These are phyloP conservation scores for Coemansia sp. DNA, from an alignment of 192 early-diverging fungal species.

Conservation along the genomic window DNA sequence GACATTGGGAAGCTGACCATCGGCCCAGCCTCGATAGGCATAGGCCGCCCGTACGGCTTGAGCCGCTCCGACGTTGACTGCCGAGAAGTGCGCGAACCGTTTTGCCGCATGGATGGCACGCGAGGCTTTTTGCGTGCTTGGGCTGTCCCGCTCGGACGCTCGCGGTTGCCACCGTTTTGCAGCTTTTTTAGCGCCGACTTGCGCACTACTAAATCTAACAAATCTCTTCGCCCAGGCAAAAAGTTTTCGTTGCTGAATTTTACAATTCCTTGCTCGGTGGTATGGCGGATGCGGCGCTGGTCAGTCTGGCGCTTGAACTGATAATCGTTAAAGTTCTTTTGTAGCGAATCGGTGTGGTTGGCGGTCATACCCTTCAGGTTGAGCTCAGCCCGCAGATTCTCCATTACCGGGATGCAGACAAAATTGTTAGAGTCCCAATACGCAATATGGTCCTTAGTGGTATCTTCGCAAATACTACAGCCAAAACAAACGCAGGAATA, in stretches of 20 bases:
- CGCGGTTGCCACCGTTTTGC: conserved; percentile 18
- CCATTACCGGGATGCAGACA: conserved; percentile 45
- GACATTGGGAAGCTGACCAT: conserved; percentile 26
- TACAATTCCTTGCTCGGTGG: conserved; percentile 35
- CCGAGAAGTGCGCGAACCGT: conserved; percentile 19
- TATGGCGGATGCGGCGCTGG: conserved; percentile 50
- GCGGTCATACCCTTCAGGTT: conserved; percentile 50
- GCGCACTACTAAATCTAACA: conserved; percentile 38
- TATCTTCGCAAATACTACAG: conserved; percentile 36
- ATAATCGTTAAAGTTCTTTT: conserved; percentile 55
- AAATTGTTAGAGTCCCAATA: conserved; percentile 40
- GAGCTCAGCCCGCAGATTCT: conserved; percentile 39
- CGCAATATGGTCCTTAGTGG: conserved; percentile 15
- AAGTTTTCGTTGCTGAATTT: conserved; percentile 48
- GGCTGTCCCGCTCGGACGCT: conserved; percentile 8
- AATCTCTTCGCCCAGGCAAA: conserved; percentile 35
- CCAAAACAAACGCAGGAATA: not conserved
- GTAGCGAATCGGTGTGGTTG: conserved; percentile 47
- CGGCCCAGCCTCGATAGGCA: conserved; percentile 6
- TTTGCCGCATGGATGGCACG: conserved; percentile 27
- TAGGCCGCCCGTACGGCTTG: conserved; percentile 33
- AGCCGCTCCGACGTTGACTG: conserved; percentile 33
- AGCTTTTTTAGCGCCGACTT: conserved; percentile 48
- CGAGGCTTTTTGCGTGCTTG: conserved; percentile 26
- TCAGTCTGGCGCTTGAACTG: conserved; percentile 49